These are phyloP conservation scores for Candolleomyces aberdarensis DNA, from an alignment of 768 basidiomycete species.

Conservation along the genomic window DNA sequence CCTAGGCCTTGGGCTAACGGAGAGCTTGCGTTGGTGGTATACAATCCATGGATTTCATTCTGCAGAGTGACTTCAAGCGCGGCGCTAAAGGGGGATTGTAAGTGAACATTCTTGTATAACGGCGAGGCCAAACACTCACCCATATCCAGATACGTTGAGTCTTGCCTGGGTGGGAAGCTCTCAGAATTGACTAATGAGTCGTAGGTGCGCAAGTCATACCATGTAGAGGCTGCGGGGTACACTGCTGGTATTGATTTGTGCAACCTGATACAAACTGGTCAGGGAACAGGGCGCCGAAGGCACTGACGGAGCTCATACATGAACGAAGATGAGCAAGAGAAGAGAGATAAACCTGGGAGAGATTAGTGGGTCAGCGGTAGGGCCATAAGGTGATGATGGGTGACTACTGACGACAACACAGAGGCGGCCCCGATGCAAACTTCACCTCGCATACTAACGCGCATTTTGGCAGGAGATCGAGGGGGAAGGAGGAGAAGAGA, in stretches of 20 bases:
- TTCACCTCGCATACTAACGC: constrained; percentile 62
- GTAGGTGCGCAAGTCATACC: constrained; percentile 38
- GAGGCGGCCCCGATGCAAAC: constrained; percentile 71
- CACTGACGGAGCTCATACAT: constrained; percentile 46
- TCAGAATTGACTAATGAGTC: neutral
- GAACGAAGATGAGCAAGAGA: constrained; percentile 75
- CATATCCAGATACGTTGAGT: constrained; percentile 69
- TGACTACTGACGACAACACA: constrained; percentile 59
- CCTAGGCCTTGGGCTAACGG: constrained; percentile 57
- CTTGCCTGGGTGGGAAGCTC: constrained; percentile 42
- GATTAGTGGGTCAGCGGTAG: constrained; percentile 16
- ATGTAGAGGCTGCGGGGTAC: constrained; percentile 72
- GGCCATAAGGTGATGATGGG: constrained; percentile 10
- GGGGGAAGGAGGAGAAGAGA: constrained; percentile 5
- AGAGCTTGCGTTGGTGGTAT: constrained; percentile 61
- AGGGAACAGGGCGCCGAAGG: constrained; percentile 16
- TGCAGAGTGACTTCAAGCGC: constrained; percentile 46
- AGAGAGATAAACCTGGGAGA: constrained; percentile 41
- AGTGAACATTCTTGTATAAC: neutral
- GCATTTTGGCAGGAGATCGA: constrained; percentile 7
- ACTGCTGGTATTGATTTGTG: constrained; percentile 75
- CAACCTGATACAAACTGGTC: constrained; percentile 50
- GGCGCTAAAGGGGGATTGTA: constrained; percentile 33
- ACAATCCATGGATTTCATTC: constrained; percentile 62
- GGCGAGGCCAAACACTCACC: constrained; percentile 39